Base-by-base conservation (phyloP, 306 rosid genomes). In the Inga laurina region DNA sequence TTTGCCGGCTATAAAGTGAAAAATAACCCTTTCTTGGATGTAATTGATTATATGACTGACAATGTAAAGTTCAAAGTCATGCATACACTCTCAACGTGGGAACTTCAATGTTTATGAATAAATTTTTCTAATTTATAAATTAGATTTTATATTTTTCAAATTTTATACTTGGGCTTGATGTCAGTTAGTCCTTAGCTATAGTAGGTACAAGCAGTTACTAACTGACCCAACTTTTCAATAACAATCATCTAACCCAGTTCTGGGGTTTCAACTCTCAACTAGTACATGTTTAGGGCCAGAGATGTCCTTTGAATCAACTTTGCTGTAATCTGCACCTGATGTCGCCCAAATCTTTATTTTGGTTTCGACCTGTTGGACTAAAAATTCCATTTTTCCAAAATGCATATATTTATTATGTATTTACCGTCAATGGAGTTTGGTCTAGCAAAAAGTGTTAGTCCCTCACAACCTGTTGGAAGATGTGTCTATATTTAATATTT, bases 31-130 rank as follows among this genome's bases (percentile, higher is more conserved):
- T 34, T 77, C 54, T 35, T 37, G 44, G 32, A 39, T 74, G 79
- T 59, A 65, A 65, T 10, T 79, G 15, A 41, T 5, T 39, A 39
- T 79, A 44, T 27, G 18, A 80, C 72, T 79, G 34, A 79, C 27
- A 46, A 59, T 84, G 30, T 75, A 79, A 22, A 59, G 56, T 75
- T 77, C 27, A 37, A 44, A 76, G 79, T 64, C 24, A 72, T 73
- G 49, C 81, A 76, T 70, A 46, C 45, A 24, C 46, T 80, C 27
- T 1, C 18, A 59, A 68, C 19, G 46, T 21, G 44, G 15, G 56
- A 43, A 72, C 22, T 12, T 44, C 10, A 24, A 15, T 9, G 21
- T 19, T 5, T 73, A 8, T 73, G 1, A 54, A 39, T 39, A 39
- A 54, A 8, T 32, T 72, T 22, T 24, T 5, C 0, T 13, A 14